Evolutionary conservation across 1,284 basidiomycete species (phyloP).

Genomic region (Flammula alnicola): DNA sequence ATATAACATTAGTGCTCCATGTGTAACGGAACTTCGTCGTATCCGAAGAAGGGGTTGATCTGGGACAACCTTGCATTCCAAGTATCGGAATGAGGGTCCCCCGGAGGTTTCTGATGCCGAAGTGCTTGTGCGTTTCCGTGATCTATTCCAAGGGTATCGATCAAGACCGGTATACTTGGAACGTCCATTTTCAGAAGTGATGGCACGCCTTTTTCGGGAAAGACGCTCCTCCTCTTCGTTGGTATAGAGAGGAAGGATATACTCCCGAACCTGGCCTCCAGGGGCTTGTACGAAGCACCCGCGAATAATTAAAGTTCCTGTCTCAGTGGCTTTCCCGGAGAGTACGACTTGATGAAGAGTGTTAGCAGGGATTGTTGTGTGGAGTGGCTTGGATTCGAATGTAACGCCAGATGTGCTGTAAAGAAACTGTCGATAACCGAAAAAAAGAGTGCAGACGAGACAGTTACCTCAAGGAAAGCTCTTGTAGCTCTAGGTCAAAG

Average conservation of each 20-base stretch:
- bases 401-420: conserved; percentile 80
- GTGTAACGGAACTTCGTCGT: conserved; percentile 84
- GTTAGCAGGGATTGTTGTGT: conserved; percentile 71
- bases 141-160: conserved; percentile 61
- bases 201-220: conserved; percentile 57
- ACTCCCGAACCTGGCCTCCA: conserved; percentile 74
- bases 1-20: conserved; percentile 92
- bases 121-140: conserved; percentile 42
- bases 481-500: conserved; percentile 88
- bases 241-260: conserved; percentile 77
- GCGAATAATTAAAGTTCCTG: conserved; percentile 74
- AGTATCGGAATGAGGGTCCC: conserved; percentile 48
- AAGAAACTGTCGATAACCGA: conserved; percentile 7
- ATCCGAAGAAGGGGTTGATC: conserved; percentile 88
- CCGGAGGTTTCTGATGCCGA: conserved; percentile 38
- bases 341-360: conserved; percentile 79
- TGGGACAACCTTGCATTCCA: conserved; percentile 81
- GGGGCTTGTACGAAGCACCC: conserved; percentile 82
- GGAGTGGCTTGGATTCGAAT: conserved; percentile 67
- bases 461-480: conserved; percentile 78
- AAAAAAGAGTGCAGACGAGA: not conserved
- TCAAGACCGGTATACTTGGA: conserved; percentile 76
- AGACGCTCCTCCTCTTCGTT: conserved; percentile 71
- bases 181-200: conserved; percentile 67
- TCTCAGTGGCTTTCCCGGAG: conserved; percentile 64